phyloP scores from a whole-genome alignment of 441 rosid genomes.

The Pelargonium citronellum region DNA sequence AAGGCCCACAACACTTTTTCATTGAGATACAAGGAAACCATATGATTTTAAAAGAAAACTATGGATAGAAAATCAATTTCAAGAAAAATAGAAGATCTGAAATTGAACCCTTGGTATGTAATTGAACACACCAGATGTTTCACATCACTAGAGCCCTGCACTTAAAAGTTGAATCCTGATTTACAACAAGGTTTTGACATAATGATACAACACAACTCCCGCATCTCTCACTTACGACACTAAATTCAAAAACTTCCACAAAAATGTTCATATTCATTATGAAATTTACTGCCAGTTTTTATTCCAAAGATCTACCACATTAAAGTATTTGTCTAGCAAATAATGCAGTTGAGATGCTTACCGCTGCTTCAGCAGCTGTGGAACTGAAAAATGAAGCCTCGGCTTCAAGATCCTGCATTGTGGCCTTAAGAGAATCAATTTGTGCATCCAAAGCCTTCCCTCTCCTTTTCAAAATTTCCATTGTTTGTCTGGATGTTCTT shows the following conservation, averaged over 20 bases:
- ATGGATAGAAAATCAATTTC: not conserved
- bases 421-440: constrained; percentile 51
- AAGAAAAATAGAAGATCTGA: not conserved
- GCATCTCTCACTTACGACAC: not conserved
- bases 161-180: not conserved
- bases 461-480: constrained; percentile 72
- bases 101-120: not conserved
- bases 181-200: no score
- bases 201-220: not conserved
- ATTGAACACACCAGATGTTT: not conserved
- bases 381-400: constrained; percentile 71
- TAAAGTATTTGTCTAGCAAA: not conserved
- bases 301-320: not conserved
- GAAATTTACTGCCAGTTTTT: not conserved
- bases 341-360: constrained; percentile 20
- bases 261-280: not conserved
- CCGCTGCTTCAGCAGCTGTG: constrained; percentile 75
- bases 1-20: not conserved
- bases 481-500: constrained; percentile 69
- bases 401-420: constrained; percentile 60
- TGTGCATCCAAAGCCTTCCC: constrained; percentile 60
- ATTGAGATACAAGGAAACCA: not conserved
- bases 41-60: not conserved
- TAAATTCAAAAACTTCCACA: not conserved
- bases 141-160: not conserved